Percentiles rank a stretch among this genome's conserved stretches.
Conservation (phyloP, 805 yeast genomes). For the Wickerhamomyces mucosus region DNA sequence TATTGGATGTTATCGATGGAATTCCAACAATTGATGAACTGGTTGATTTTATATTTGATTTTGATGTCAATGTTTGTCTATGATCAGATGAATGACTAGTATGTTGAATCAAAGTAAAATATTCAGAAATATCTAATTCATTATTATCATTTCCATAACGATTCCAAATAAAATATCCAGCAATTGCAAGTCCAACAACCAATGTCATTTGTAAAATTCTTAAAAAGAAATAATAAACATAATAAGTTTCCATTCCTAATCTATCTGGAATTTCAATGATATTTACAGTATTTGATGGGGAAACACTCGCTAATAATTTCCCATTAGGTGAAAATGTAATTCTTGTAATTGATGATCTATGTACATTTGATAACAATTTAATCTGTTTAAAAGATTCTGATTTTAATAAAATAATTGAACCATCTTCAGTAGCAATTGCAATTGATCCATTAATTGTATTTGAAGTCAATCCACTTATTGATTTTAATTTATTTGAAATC, state of each 20-base stretch:
- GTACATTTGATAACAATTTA: conserved; percentile 42
- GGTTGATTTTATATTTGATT: background rate
- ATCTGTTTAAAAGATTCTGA: conserved; percentile 47
- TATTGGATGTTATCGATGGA: background rate
- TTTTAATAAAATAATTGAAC: conserved; percentile 37
- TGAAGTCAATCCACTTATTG: conserved; percentile 43
- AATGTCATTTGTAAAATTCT: conserved; percentile 11
- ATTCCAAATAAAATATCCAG: conserved; percentile 8
- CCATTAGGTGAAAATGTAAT: conserved; percentile 66
- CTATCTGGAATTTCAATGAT: conserved; percentile 52
- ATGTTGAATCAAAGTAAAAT: conserved; percentile 15
- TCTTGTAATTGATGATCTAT: conserved; percentile 65
- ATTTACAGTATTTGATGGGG: conserved; percentile 66
- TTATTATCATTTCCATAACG: conserved; percentile 7
- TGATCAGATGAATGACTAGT: conserved; percentile 2
- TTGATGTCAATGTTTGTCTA: conserved; percentile 1
- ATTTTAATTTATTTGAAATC: conserved; percentile 15
- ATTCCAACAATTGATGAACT: background rate
- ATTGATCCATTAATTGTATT: conserved; percentile 24
- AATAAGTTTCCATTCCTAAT: conserved; percentile 22
- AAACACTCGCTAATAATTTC: conserved; percentile 56
- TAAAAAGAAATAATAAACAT: conserved; percentile 15
- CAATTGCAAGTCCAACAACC: conserved; percentile 1
- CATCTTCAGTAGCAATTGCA: conserved; percentile 44
- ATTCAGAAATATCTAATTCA: conserved; percentile 13